These are phyloP conservation scores for Gloeopeniophorella convolvens DNA, from an alignment of 768 basidiomycete genomes.

Conservation along the genomic window DNA sequence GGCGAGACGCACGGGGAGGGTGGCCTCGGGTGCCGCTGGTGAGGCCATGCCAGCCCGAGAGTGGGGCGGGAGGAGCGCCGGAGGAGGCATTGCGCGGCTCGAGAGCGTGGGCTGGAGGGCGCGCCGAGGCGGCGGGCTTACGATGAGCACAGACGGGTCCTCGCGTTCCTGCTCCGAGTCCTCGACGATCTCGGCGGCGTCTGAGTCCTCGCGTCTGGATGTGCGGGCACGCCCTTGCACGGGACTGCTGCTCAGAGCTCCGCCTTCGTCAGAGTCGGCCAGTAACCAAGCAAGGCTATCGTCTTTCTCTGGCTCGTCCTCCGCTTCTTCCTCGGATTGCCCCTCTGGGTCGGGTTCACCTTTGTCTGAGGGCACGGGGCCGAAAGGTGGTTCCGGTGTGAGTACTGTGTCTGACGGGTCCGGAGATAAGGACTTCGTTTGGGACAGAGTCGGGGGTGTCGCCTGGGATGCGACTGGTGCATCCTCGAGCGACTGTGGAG, in stretches of 20 bases:
- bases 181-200: constrained; percentile 11
- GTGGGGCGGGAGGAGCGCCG: constrained; percentile 29
- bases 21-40: constrained; percentile 30
- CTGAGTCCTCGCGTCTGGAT: not conserved
- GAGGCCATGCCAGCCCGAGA: constrained; percentile 20
- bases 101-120: not conserved
- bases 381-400: not conserved
- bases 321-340: not conserved
- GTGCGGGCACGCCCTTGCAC: not conserved
- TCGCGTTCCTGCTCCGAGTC: constrained; percentile 8
- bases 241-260: constrained; percentile 3
- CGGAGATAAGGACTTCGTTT: not conserved
- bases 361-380: not conserved
- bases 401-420: not conserved
- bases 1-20: constrained; percentile 41
- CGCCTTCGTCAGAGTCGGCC: constrained; percentile 17
- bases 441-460: constrained; percentile 1
- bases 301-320: not conserved
- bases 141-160: not conserved
- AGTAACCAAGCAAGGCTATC: constrained; percentile 20
- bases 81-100: constrained; percentile 29
- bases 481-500: not conserved
- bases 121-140: not conserved
- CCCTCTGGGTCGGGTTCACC: not conserved
- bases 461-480: not conserved